A percentile compares a stretch with the other conserved stretches of the same genome.
Evolutionary conservation across 495 filamentous ascomycete genomes (phyloP).

Genomic region (Parathielavia appendiculata): DNA sequence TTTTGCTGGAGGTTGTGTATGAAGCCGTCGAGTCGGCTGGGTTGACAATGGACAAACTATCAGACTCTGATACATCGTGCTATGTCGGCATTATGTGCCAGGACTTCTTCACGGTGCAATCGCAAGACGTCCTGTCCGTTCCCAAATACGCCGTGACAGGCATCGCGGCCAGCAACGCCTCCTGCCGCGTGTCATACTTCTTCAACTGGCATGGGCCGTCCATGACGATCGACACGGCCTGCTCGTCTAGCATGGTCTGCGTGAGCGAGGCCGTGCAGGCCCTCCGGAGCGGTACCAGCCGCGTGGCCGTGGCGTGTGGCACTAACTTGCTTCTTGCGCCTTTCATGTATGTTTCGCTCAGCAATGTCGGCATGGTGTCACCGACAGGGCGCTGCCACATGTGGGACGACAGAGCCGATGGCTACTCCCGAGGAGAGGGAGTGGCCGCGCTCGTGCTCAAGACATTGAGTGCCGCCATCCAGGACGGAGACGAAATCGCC

Average conservation of each 20-base stretch:
- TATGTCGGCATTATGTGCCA: too few relatives aligned
- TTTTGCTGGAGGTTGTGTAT: too few relatives aligned
- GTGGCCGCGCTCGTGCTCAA: conserved; percentile 52
- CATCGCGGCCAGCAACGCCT: conserved; percentile 28
- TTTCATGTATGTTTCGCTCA: conserved; percentile 29
- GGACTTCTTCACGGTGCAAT: too few relatives aligned
- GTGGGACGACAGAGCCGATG: conserved; percentile 56
- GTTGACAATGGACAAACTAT: too few relatives aligned
- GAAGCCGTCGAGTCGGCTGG: too few relatives aligned
- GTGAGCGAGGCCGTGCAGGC: conserved; percentile 49
- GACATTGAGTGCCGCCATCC: conserved; percentile 42
- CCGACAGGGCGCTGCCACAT: conserved; percentile 44
- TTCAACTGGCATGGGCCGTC: conserved; percentile 43
- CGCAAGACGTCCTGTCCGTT: neutral
- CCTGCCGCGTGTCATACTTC: conserved; percentile 49
- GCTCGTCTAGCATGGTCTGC: conserved; percentile 48
- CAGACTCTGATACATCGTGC: too few relatives aligned
- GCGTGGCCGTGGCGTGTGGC: conserved; percentile 45
- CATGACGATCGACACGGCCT: conserved; percentile 49
- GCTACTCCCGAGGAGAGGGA: conserved; percentile 59
- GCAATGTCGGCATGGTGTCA: conserved; percentile 34
- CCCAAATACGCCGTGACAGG: conserved; percentile 46
- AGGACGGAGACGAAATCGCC: conserved; percentile 50
- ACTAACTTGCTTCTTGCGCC: conserved; percentile 49
- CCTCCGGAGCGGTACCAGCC: conserved; percentile 36